Evolutionary conservation across 768 basidiomycete species (phyloP), one percentile per base, ranked within the genome.

Genomic region (Stropharia rugosoannulata): DNA sequence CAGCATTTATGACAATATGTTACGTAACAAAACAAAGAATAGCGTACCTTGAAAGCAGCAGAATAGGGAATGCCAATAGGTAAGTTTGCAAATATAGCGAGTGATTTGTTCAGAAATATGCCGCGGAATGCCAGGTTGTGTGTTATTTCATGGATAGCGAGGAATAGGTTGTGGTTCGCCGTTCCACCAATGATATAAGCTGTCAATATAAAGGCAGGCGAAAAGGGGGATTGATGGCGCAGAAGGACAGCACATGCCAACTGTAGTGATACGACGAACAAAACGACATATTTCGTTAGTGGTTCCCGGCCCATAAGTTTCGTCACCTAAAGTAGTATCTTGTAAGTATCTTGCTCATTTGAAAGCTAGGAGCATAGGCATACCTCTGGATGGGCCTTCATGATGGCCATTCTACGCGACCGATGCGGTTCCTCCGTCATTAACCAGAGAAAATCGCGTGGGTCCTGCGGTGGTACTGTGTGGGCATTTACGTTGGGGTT

Each of bases 401-500:
- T 81, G 58, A 99, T 98, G 6, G 83, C 89, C 75, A 84, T 86
- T 55, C 97, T 76, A 52, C 97, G 76, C 13, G 86, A 85, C 48
- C 96, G 83, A 71, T 99, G 97, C 2, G 97, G 97, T 66, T 99
- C 97, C 72, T 99, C 97, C 0, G 93, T 97, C 87, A 98, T 91
- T 43, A 95, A 66, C 97, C 97, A 99, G 29, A 98, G 78, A 65
- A 97, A 98, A 62, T 98, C 96, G 0, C 77, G 70, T 1, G 91
- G 89, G 64, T 94, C 86, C 67, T 86, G 85, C 0, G 88, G 87
- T 2, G 84, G 83, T 5, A 72, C 77, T 16, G 75, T 69, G 63
- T 80, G 70, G 3, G 72, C 68, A 39, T 66, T 67, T 8, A 49
- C 54, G 27, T 58, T 32, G 38, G 74, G 79, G 57, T 80, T 64